A percentile compares a stretch with the other conserved stretches of the same genome.
Conservation (phyloP, 106 monocot genomes). For the Acorus gramineus region DNA sequence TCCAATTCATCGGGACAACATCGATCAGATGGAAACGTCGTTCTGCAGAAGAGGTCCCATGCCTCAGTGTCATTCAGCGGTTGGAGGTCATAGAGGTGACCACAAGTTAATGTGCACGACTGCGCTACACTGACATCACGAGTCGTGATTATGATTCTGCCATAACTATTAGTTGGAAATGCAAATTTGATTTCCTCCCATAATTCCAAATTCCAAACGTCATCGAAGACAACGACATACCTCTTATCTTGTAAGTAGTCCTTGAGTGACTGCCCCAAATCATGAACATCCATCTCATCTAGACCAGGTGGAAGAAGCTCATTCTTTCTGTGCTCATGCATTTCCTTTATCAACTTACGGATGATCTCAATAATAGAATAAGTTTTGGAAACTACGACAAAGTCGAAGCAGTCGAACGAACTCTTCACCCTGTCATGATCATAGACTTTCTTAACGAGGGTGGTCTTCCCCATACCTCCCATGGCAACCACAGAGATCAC, state of each 20-base stretch:
- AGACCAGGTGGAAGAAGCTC: too few relatives aligned
- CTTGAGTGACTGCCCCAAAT: background rate
- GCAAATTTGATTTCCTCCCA: slow-evolving; percentile 9
- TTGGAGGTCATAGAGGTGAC: slow-evolving; percentile 4
- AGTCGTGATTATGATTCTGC: slow-evolving; percentile 25
- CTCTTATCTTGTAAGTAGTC: slow-evolving; percentile 11
- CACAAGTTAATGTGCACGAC: background rate
- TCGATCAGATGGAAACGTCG: slow-evolving; percentile 10
- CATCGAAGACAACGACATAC: slow-evolving; percentile 31
- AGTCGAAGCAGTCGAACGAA: too few relatives aligned
- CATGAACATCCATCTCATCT: too few relatives aligned
- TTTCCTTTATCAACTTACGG: too few relatives aligned
- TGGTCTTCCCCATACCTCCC: too few relatives aligned
- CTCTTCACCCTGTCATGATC: too few relatives aligned
- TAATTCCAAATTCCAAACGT: slow-evolving; percentile 10
- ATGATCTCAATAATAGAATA: too few relatives aligned
- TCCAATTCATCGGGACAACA: slow-evolving; percentile 11
- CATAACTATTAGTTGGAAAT: slow-evolving; percentile 12
- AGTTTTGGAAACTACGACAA: too few relatives aligned
- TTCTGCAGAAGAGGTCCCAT: slow-evolving; percentile 13
- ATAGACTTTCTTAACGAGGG: too few relatives aligned
- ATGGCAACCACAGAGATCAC: too few relatives aligned
- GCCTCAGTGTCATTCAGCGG: slow-evolving; percentile 4
- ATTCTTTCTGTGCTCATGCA: too few relatives aligned
- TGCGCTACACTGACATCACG: slow-evolving; percentile 3